Base-by-base conservation (phyloP, 495 filamentous ascomycete genomes). In the Hypoxylon cercidicola region DNA sequence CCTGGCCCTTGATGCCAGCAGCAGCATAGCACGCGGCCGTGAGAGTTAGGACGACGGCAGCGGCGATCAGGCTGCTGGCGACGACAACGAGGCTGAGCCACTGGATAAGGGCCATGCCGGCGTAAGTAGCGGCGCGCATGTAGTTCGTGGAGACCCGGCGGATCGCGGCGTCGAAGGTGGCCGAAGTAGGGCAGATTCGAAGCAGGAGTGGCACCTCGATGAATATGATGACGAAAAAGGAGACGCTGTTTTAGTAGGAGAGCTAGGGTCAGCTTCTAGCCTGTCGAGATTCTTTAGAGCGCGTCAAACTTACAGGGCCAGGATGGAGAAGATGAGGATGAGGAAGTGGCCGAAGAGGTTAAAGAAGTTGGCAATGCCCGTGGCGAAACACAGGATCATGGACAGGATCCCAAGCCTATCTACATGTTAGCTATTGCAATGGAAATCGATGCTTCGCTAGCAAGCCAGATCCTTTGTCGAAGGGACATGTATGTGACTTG, bases 121-220 rank as follows among this genome's bases (percentile, higher is more conserved):
- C 72, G 78, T 99, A 99, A 77, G 96, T 89, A 49, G 79, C 90
- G n/a, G 93, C 94, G 77, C 96, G 93, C 90, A 94, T 97, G 82
- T 91, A 97, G 80, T 97, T 97, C 46, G 93, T 92, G 39, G 92
- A 91, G 81, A 99, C 93, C 45, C 83, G 85, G 74, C 95, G 93
- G 75, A 99, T 94, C 77, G 94, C 91, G 65, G 78, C 81, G 73
- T 98, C 96, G 78, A 99, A 99, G 50, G 82, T 84, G 41, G 88
- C 74, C 35, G 95, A 98, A 0, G 96, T 99, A 47, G 95, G 95
- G 79, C 95, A 99, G 79, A 99, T 97, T 77, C 96, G 90, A 30
- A 99, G 88, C 49, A 99, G 91, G 66, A 97, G 89, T 9, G 95
- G 95, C 15, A 99, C 89, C 76, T 99, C 95, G 76, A 97, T 85